Evolutionary conservation across 768 basidiomycete genomes (phyloP).

Genomic region (Trametes punicea): DNA sequence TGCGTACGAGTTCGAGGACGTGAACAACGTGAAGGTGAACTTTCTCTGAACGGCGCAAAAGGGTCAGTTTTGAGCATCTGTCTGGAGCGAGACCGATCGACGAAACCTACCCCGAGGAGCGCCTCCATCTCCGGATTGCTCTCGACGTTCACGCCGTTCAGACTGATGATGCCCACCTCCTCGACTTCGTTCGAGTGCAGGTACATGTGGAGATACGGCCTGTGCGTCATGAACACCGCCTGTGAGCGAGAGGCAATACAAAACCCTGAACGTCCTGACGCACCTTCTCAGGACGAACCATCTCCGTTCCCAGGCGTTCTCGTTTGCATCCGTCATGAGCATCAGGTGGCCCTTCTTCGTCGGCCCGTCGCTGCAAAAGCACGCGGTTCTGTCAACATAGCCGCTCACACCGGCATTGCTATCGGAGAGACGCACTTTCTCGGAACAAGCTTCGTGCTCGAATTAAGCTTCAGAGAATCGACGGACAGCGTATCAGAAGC

Average conservation of each 20-base stretch:
- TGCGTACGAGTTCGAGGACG: conserved; percentile 88
- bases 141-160: conserved; percentile 82
- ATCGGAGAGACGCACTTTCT: conserved; percentile 53
- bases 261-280: conserved; percentile 1
- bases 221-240: conserved; percentile 30
- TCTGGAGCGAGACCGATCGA: not conserved
- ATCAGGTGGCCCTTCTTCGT: conserved; percentile 84
- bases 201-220: conserved; percentile 90
- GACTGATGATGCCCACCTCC: conserved; percentile 78
- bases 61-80: not conserved
- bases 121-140: conserved; percentile 82
- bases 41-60: conserved; percentile 55
- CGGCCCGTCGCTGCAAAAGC: conserved; percentile 61
- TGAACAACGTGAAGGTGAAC: conserved; percentile 88
- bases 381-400: not conserved
- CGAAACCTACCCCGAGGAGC: conserved; percentile 70
- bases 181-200: conserved; percentile 80
- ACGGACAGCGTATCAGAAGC: conserved; percentile 37
- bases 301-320: conserved; percentile 75
- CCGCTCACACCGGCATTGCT: not conserved
- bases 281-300: conserved; percentile 90
- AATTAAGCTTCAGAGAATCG: conserved; percentile 64
- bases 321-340: conserved; percentile 76
- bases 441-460: conserved; percentile 69
- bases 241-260: not conserved